phyloP scores from a whole-genome alignment of 2,329 filamentous ascomycete genomes.

The Trichoderma sp. region DNA sequence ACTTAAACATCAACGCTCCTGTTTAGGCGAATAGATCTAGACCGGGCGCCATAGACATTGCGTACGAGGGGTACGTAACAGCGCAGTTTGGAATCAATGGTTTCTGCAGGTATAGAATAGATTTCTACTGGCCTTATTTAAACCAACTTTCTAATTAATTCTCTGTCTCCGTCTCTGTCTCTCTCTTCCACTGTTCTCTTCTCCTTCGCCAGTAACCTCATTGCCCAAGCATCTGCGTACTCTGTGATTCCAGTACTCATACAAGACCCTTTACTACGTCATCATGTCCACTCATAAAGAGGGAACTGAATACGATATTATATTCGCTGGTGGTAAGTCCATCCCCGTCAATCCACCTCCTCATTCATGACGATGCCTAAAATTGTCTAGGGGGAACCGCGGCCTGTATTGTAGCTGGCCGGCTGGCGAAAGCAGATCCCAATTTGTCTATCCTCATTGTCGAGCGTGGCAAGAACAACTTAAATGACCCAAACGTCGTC shows the following conservation, averaged over 20 bases:
- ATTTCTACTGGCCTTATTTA: neutral
- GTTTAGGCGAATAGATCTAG: neutral
- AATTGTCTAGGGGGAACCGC: conserved; percentile 28
- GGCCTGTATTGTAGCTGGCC: conserved; percentile 31
- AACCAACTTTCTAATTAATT: neutral
- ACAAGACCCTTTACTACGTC: neutral
- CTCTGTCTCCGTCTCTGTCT: neutral
- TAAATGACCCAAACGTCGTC: conserved; percentile 29
- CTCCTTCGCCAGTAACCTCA: neutral
- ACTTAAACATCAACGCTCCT: neutral
- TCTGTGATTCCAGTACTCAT: too few relatives aligned
- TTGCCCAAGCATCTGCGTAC: neutral
- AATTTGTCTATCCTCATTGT: conserved; percentile 32
- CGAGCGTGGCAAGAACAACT: conserved; percentile 33
- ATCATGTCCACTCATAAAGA: conserved; percentile 23
- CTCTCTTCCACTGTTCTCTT: neutral
- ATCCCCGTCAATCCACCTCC: neutral
- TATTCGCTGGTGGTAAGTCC: conserved; percentile 27
- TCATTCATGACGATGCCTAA: neutral
- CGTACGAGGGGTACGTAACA: neutral
- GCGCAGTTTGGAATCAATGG: neutral
- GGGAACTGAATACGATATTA: conserved; percentile 27
- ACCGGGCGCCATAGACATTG: neutral
- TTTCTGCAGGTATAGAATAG: neutral
- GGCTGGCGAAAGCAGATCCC: conserved; percentile 31